phyloP scores from a whole-genome alignment of 345 rosid species.

The Boechera retrofracta region DNA sequence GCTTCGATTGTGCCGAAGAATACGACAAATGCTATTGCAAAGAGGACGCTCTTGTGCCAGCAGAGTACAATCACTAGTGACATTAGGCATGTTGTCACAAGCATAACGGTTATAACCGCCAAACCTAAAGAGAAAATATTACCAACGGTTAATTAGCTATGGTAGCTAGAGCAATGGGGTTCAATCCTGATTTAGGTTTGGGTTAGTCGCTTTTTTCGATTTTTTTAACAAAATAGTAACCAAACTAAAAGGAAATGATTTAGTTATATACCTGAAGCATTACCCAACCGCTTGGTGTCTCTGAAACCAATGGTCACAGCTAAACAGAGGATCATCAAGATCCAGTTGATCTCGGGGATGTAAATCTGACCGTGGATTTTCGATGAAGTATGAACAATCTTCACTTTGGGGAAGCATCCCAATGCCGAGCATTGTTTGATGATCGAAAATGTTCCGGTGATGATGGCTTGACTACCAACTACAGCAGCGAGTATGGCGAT shows the following conservation, averaged over 20 bases:
- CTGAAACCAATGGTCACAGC: conserved; percentile 91
- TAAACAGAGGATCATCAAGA: conserved; percentile 79
- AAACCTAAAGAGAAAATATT: conserved; percentile 58
- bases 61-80: conserved; percentile 90
- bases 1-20: conserved; percentile 90
- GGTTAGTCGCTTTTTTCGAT: background rate
- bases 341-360: conserved; percentile 96
- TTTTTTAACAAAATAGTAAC: background rate
- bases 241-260: background rate
- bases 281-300: conserved; percentile 82
- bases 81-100: conserved; percentile 97
- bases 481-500: conserved; percentile 95
- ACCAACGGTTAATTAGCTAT: background rate
- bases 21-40: conserved; percentile 70
- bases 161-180: background rate
- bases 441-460: conserved; percentile 92
- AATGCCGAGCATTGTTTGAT: conserved; percentile 87
- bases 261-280: conserved; percentile 78
- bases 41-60: conserved; percentile 81
- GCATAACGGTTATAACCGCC: conserved; percentile 99
- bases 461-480: conserved; percentile 93
- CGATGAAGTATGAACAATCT: conserved; percentile 87
- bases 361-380: conserved; percentile 93
- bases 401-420: conserved; percentile 87
- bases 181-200: background rate